Base-by-base conservation (phyloP, 495 filamentous ascomycete species). In the Neurospora sublineolata region DNA sequence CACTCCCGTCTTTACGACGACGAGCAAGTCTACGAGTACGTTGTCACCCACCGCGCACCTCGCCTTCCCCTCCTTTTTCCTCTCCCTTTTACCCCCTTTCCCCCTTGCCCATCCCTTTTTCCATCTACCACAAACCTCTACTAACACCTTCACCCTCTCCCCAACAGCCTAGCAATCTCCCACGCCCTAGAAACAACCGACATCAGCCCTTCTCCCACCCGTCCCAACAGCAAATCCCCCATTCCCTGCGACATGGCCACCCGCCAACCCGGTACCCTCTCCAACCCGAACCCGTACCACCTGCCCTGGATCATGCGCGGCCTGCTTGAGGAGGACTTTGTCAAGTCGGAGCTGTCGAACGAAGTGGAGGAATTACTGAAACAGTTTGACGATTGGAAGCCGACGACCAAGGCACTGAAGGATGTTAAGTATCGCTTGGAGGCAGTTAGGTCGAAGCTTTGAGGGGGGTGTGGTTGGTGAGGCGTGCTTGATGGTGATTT, bases 391-490 rank as follows among this genome's bases (percentile, higher is more conserved):
- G 89, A 93, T 60, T 99, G 95, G 95, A 93, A 91, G 77, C 95
- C 95, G 9, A 84, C 84, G 0, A 95, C 86, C 11, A 99, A 98
- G 83, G 91, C 90, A 39, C 82, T 99, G 70, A 97, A 93, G 80
- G 95, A 99, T 83, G 95, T 99, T 40, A 97, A 95, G 78, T 99
- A 96, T 79, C 86, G 95, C 74, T 82, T 99, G 46, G 95, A 99
- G 84, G 94, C 91, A 9, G 94, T 99, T 64, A 85, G 92, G 74
- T 94, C 91, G 7, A 96, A 93, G 80, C 82, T 95, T 38, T 97
- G 75, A 39, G 4, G 12, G 38, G 11, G 38, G 3, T 39, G 2
- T 38, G 36, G 18, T 20, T 23, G 20, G n/a, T 5, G 1, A 12
- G 20, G 0, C 3, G 3, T 23, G 3, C 27, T n/a, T 18, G n/a